phyloP scores from a whole-genome alignment of 192 early-diverging fungal species.

The Coemansia interrupta region DNA sequence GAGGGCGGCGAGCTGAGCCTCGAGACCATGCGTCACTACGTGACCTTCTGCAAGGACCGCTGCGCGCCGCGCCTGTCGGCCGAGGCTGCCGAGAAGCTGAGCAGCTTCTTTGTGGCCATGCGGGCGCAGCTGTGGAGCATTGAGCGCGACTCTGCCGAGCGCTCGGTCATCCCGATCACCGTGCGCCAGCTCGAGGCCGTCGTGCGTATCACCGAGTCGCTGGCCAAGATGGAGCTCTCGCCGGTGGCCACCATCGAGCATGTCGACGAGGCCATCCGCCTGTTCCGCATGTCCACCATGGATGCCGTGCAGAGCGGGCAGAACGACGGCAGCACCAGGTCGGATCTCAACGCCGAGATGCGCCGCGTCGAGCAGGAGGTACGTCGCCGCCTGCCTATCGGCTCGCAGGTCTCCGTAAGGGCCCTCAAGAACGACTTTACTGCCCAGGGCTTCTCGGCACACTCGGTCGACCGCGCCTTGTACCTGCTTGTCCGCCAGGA shows the following conservation, averaged over 20 bases:
- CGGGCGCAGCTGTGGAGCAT: constrained; percentile 76
- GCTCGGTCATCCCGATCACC: constrained; percentile 94
- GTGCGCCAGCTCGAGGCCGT: constrained; percentile 96
- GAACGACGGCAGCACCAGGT: constrained; percentile 72
- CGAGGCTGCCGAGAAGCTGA: constrained; percentile 89
- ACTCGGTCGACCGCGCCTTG: constrained; percentile 68
- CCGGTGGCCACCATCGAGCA: constrained; percentile 81
- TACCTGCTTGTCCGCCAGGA: constrained; percentile 79
- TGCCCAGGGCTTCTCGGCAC: constrained; percentile 49
- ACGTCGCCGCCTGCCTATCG: constrained; percentile 80
- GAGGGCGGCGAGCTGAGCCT: constrained; percentile 85
- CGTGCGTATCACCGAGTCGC: constrained; percentile 94
- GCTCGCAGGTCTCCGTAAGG: constrained; percentile 67
- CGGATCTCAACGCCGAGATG: constrained; percentile 72
- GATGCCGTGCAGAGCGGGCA: constrained; percentile 89
- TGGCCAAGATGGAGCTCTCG: constrained; percentile 91
- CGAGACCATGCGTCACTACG: constrained; percentile 93
- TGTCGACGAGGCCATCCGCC: constrained; percentile 94
- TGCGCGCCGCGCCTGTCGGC: constrained; percentile 88
- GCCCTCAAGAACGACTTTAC: constrained; percentile 63
- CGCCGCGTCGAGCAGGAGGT: constrained; percentile 80
- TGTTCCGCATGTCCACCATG: constrained; percentile 98
- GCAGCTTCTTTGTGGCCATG: constrained; percentile 90
- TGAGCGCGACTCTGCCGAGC: constrained; percentile 65
- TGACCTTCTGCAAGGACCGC: constrained; percentile 89